These are phyloP conservation scores for Termitomyces sp. DNA, from an alignment of 1,284 basidiomycete species.

Conservation along the genomic window DNA sequence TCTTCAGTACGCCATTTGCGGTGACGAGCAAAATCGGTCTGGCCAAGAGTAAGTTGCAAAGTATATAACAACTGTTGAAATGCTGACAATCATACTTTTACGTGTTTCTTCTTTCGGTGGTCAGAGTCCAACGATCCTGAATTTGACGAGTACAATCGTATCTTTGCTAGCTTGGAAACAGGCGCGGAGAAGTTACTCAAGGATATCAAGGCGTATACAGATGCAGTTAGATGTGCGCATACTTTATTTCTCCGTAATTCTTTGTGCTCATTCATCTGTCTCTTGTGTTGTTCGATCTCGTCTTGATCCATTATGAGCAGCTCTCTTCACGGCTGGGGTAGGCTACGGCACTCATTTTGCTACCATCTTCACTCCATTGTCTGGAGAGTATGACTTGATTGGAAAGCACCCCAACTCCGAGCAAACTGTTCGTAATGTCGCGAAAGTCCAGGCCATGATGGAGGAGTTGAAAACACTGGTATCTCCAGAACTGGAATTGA, in stretches of 20 bases:
- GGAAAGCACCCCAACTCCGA: constrained; percentile 75
- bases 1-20: constrained; percentile 77
- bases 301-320: constrained; percentile 33
- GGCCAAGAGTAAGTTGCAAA: constrained; percentile 77
- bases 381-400: constrained; percentile 78
- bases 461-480: constrained; percentile 80
- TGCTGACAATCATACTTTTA: not conserved
- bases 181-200: constrained; percentile 88
- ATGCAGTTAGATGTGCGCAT: constrained; percentile 70
- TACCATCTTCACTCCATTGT: constrained; percentile 76
- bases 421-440: constrained; percentile 78
- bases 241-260: not conserved
- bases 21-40: constrained; percentile 83
- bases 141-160: constrained; percentile 78
- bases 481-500: constrained; percentile 90
- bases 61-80: not conserved
- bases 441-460: constrained; percentile 68
- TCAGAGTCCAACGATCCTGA: constrained; percentile 83
- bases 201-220: constrained; percentile 85
- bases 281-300: not conserved
- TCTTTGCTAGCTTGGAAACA: constrained; percentile 75
- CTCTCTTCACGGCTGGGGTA: constrained; percentile 75
- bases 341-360: constrained; percentile 77
- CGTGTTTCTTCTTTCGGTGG: constrained; percentile 2
- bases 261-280: constrained; percentile 4